These are phyloP conservation scores for Beauveria sp. DNA, from an alignment of 2,329 filamentous ascomycete species.

Conservation along the genomic window DNA sequence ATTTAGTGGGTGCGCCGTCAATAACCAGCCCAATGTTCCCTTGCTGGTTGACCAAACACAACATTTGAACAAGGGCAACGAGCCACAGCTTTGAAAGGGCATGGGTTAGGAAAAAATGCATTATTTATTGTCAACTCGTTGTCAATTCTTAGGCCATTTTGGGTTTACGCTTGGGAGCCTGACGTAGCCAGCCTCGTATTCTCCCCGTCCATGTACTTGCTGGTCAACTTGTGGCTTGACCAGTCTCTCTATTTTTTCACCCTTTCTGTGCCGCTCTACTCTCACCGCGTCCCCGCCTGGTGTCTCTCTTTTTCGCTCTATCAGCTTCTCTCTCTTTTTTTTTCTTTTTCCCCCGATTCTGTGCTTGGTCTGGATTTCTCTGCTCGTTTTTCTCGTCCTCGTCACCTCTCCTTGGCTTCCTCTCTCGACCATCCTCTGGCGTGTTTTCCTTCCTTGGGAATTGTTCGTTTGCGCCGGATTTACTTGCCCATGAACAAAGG, in stretches of 20 bases:
- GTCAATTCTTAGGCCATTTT: not conserved
- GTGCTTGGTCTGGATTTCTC: not conserved
- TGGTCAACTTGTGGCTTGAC: constrained; percentile 3
- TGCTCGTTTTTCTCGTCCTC: not conserved
- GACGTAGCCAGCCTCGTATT: constrained; percentile 5
- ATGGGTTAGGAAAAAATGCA: too few relatives aligned
- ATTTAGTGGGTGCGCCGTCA: not conserved
- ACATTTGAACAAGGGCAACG: not conserved
- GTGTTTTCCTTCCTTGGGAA: not conserved
- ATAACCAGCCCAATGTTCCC: not conserved
- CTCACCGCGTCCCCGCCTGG: constrained; percentile 1
- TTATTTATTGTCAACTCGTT: not conserved
- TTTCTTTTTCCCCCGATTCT: not conserved
- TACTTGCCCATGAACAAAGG: not conserved
- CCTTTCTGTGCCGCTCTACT: not conserved
- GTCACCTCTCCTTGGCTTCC: not conserved
- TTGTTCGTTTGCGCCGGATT: too few relatives aligned
- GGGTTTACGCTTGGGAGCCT: not conserved
- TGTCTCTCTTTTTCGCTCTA: constrained; percentile 6
- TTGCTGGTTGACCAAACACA: not conserved
- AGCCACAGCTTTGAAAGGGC: not conserved
- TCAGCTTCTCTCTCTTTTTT: not conserved
- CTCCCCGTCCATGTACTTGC: not conserved
- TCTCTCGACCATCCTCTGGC: not conserved
- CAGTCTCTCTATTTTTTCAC: not conserved